Conservation (phyloP, 1,284 basidiomycete genomes). For the Volvariella surrecta region DNA sequence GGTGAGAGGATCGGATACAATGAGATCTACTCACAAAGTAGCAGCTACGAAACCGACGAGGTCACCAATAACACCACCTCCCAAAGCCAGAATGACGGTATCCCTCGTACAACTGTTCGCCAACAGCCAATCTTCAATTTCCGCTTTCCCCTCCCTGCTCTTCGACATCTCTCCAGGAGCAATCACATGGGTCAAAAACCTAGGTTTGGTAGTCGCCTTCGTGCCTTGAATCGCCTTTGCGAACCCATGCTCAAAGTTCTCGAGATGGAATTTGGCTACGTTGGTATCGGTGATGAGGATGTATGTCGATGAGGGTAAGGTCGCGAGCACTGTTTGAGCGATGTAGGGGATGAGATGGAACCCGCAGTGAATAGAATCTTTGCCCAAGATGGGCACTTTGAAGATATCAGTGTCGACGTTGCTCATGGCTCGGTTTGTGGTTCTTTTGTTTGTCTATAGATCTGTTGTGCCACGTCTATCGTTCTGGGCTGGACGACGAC, state of each 20-base stretch:
- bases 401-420: slow-evolving; percentile 29
- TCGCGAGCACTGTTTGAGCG: slow-evolving; percentile 66
- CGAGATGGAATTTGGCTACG: slow-evolving; percentile 75
- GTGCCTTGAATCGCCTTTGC: slow-evolving; percentile 17
- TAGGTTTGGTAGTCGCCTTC: slow-evolving; percentile 30
- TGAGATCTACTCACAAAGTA: slow-evolving; percentile 74
- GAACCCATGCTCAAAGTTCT: slow-evolving; percentile 63
- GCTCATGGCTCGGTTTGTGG: too few relatives aligned
- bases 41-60: slow-evolving; percentile 95
- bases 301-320: slow-evolving; percentile 82
- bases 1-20: background rate
- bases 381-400: slow-evolving; percentile 82
- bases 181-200: slow-evolving; percentile 78
- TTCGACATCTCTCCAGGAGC: slow-evolving; percentile 92
- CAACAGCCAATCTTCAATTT: slow-evolving; percentile 92
- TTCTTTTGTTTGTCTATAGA: too few relatives aligned
- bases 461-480: background rate
- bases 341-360: slow-evolving; percentile 88
- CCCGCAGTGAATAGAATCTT: slow-evolving; percentile 85
- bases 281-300: slow-evolving; percentile 91
- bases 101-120: slow-evolving; percentile 87
- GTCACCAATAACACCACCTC: slow-evolving; percentile 96
- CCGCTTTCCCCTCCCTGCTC: slow-evolving; percentile 85
- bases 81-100: slow-evolving; percentile 89
- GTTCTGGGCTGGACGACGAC: background rate